phyloP scores from a whole-genome alignment of 768 basidiomycete species.

The Multifurca ochricompacta region DNA sequence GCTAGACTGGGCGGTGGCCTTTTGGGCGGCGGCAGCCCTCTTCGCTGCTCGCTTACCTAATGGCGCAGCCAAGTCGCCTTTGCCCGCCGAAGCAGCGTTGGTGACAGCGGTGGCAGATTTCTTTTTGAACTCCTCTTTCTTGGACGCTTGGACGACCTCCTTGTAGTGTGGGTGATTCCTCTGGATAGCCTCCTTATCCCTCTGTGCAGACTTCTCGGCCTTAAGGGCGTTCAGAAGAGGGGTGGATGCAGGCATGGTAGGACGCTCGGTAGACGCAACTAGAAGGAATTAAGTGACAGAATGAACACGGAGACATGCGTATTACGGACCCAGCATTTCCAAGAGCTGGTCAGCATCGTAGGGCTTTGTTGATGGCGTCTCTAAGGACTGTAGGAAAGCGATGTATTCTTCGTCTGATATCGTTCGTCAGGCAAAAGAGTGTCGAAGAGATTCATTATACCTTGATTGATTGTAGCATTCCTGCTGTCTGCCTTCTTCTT shows the following conservation, averaged over 20 bases:
- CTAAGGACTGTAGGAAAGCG: slow-evolving; percentile 72
- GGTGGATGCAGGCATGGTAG: slow-evolving; percentile 67
- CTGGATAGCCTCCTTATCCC: slow-evolving; percentile 64
- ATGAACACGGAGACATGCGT: neutral
- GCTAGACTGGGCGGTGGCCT: slow-evolving; percentile 5
- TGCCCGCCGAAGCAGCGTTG: slow-evolving; percentile 18
- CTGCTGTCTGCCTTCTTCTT: slow-evolving; percentile 76
- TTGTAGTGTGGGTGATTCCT: slow-evolving; percentile 71
- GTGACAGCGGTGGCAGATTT: slow-evolving; percentile 23
- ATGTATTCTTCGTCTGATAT: slow-evolving; percentile 70
- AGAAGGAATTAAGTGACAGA: neutral
- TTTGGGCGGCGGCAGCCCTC: slow-evolving; percentile 22
- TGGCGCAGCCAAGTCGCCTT: slow-evolving; percentile 22
- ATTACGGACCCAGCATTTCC: slow-evolving; percentile 50
- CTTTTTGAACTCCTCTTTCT: slow-evolving; percentile 37
- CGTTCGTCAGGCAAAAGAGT: neutral
- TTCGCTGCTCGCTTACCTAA: slow-evolving; percentile 34
- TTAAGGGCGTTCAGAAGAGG: slow-evolving; percentile 92
- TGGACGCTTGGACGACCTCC: slow-evolving; percentile 33
- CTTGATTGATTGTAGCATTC: slow-evolving; percentile 85
- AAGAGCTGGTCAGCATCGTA: slow-evolving; percentile 50
- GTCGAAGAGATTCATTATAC: slow-evolving; percentile 32
- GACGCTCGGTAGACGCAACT: slow-evolving; percentile 61
- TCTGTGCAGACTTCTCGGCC: slow-evolving; percentile 62
- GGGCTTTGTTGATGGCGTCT: slow-evolving; percentile 37